Conservation (phyloP, 768 basidiomycete genomes). For the Rhodosporidiobolus odoratus region DNA sequence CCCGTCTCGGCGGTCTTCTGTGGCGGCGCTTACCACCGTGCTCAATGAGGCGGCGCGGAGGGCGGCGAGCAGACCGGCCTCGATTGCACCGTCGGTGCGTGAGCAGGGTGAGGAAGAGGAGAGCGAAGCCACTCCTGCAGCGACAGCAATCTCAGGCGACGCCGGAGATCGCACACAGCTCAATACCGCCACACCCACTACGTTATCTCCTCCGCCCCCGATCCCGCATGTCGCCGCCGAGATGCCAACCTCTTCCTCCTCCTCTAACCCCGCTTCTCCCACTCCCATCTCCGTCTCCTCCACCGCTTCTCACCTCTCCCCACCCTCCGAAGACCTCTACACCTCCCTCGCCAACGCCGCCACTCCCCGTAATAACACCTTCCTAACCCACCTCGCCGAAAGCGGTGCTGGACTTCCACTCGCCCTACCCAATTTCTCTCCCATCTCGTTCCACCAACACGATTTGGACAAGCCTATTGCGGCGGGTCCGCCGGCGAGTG, state of each 20-base stretch:
- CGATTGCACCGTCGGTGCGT: background rate
- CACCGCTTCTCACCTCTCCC: slow-evolving; percentile 8
- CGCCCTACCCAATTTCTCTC: background rate
- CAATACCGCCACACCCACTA: background rate
- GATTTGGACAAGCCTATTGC: too few species aligned
- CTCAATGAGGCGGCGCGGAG: background rate
- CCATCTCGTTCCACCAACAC: background rate
- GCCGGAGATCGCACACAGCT: background rate
- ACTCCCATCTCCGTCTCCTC: background rate
- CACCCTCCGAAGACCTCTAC: slow-evolving; percentile 18
- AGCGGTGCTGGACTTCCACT: slow-evolving; percentile 5
- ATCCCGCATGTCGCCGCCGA: background rate
- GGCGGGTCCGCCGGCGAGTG: background rate
- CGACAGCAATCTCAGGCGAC: background rate
- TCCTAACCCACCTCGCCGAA: slow-evolving; percentile 47
- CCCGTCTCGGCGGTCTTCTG: background rate
- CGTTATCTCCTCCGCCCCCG: background rate
- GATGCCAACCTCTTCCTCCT: background rate
- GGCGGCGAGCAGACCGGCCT: background rate
- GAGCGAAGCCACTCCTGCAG: background rate
- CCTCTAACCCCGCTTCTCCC: slow-evolving; percentile 1
- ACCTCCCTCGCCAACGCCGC: slow-evolving; percentile 39
- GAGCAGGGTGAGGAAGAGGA: background rate
- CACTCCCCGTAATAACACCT: slow-evolving; percentile 48
- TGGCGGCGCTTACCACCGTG: background rate